Evolutionary conservation across 106 monocot species (phyloP).

Genomic region (Dendrobium catenatum): DNA sequence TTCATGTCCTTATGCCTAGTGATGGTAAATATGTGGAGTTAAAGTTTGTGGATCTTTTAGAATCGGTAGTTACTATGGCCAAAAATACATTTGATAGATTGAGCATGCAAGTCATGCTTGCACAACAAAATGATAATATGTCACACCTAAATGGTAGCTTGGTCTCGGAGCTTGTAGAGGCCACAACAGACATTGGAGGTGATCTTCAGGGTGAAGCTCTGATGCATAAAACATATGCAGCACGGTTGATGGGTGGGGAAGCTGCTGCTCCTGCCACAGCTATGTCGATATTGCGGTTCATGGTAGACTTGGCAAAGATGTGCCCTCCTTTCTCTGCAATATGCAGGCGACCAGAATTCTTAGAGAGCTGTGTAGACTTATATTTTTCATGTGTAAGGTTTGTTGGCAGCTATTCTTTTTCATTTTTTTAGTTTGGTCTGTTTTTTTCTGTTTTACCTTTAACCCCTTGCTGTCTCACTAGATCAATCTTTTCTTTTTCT

Average conservation of each 20-base stretch:
- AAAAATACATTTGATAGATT: slow-evolving; percentile 92
- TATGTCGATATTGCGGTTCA: slow-evolving; percentile 78
- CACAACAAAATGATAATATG: slow-evolving; percentile 63
- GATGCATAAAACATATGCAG: slow-evolving; percentile 98
- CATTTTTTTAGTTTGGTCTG: not conserved
- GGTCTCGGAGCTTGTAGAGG: slow-evolving; percentile 75
- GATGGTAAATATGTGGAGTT: slow-evolving; percentile 84
- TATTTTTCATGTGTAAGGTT: slow-evolving; percentile 98
- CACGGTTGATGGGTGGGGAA: slow-evolving; percentile 94
- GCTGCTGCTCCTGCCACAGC: slow-evolving; percentile 85
- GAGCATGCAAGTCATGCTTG: slow-evolving; percentile 71
- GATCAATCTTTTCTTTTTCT: slow-evolving; percentile 8
- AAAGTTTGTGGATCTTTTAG: slow-evolving; percentile 86
- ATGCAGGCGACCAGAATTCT: slow-evolving; percentile 82
- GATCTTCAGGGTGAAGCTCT: slow-evolving; percentile 97
- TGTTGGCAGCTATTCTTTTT: slow-evolving; percentile 13
- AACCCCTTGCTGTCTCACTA: not conserved
- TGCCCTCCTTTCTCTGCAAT: slow-evolving; percentile 78
- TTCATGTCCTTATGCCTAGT: slow-evolving; percentile 85
- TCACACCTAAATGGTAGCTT: slow-evolving; percentile 61
- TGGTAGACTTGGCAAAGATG: slow-evolving; percentile 97
- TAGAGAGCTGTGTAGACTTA: slow-evolving; percentile 94
- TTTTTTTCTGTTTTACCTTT: not conserved
- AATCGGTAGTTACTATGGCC: slow-evolving; percentile 84
- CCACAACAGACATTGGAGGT: slow-evolving; percentile 45